Conservation (phyloP, 225 moss, liverwort and hornwort species). For the Bryum argenteum region DNA sequence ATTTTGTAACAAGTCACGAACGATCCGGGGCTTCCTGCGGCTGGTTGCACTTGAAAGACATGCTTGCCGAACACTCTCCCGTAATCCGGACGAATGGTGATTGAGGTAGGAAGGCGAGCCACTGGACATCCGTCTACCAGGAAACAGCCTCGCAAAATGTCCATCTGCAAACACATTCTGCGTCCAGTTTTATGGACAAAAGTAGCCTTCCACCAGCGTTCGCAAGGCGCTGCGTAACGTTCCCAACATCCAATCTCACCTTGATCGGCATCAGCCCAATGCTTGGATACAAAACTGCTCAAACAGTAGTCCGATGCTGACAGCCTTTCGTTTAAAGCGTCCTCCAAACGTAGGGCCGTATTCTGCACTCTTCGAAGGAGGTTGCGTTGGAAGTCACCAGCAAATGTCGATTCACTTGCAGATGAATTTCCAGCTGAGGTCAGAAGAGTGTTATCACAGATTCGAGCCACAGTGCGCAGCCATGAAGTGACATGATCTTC, state of each 20-base stretch:
- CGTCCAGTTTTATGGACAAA: slow-evolving; percentile 15
- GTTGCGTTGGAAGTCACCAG: slow-evolving; percentile 10
- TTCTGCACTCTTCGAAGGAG: slow-evolving; percentile 30
- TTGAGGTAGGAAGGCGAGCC: slow-evolving; percentile 27
- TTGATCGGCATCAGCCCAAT: slow-evolving; percentile 28
- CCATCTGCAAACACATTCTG: slow-evolving; percentile 29
- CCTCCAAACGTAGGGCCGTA: slow-evolving; percentile 23
- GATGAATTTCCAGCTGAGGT: background rate
- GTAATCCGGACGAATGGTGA: slow-evolving; percentile 23
- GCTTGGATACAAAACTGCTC: background rate
- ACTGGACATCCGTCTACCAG: slow-evolving; percentile 33
- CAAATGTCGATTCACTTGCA: no score
- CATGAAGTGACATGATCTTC: slow-evolving; percentile 18
- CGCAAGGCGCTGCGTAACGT: background rate
- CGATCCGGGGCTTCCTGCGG: slow-evolving; percentile 25
- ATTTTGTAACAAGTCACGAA: slow-evolving; percentile 28
- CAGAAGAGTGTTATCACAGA: slow-evolving; percentile 12
- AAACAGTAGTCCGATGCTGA: background rate
- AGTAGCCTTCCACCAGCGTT: slow-evolving; percentile 29
- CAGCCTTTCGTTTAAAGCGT: background rate
- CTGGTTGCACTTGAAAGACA: slow-evolving; percentile 36
- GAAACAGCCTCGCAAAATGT: slow-evolving; percentile 31
- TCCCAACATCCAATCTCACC: slow-evolving; percentile 4
- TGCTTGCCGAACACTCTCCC: slow-evolving; percentile 27
- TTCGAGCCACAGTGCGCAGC: slow-evolving; percentile 21